Percentiles rank a stretch among this genome's conserved stretches.
Evolutionary conservation across 2,329 filamentous ascomycete genomes (phyloP).

Genomic region (Colletotrichum zoysiae): DNA sequence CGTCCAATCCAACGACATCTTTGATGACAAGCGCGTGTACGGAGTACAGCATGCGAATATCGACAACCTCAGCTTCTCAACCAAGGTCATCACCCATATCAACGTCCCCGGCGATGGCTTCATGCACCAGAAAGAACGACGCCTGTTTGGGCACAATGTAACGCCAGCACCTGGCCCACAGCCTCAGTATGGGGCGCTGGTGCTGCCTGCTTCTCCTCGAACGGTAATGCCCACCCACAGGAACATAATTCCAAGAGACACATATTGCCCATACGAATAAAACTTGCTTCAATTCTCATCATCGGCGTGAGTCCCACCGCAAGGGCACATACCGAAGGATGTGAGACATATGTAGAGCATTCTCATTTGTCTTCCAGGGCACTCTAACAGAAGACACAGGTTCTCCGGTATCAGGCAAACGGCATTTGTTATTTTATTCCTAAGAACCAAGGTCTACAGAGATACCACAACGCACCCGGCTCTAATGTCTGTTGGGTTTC

Average conservation of each 20-base stretch:
- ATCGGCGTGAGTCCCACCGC: neutral
- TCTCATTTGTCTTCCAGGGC: no score
- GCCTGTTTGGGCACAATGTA: conserved; percentile 14
- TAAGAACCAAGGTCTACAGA: neutral
- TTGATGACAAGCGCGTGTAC: neutral
- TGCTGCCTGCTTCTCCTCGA: conserved; percentile 12
- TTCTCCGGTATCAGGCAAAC: no score
- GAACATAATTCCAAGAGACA: neutral
- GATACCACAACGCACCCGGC: neutral
- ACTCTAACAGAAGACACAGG: no score
- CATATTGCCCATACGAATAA: neutral
- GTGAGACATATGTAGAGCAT: neutral
- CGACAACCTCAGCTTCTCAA: neutral
- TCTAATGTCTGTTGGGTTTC: conserved; percentile 21
- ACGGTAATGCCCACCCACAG: conserved; percentile 11
- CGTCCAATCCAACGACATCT: neutral
- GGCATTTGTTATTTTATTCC: neutral
- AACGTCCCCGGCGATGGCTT: neutral
- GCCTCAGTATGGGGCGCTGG: conserved; percentile 8
- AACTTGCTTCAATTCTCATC: no score
- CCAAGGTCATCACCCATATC: neutral
- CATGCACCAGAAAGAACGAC: neutral
- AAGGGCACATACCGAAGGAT: neutral
- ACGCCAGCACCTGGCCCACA: conserved; percentile 1
- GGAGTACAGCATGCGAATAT: neutral